phyloP scores from a whole-genome alignment of 2,329 filamentous ascomycete genomes.

The Ophiosphaerella narmari region DNA sequence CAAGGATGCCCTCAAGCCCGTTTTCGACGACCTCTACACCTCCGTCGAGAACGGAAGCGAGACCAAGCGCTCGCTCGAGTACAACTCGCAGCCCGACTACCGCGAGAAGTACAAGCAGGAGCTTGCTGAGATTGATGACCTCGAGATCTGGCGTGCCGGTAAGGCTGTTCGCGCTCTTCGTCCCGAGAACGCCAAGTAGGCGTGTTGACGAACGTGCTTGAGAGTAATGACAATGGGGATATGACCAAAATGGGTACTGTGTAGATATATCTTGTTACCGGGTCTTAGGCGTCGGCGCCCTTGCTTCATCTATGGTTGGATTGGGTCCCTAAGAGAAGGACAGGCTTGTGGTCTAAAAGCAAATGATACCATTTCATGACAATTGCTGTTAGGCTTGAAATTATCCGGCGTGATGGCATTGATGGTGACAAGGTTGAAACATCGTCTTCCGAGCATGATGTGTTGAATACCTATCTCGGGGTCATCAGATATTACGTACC shows the following conservation, averaged over 20 bases:
- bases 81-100: conserved; percentile 96
- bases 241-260: conserved; percentile 11
- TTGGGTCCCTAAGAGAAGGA: conserved; percentile 4
- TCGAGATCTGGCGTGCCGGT: conserved; percentile 99
- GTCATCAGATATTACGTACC: too few relatives aligned
- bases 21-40: conserved; percentile 97
- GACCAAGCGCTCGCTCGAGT: conserved; percentile 95
- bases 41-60: conserved; percentile 88
- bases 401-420: too few relatives aligned
- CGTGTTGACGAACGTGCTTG: conserved; percentile 2
- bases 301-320: conserved; percentile 6
- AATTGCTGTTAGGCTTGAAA: background rate
- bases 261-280: conserved; percentile 33
- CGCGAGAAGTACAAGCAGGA: conserved; percentile 96
- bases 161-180: conserved; percentile 78
- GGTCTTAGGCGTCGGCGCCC: conserved; percentile 23
- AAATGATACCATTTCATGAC: conserved; percentile 19
- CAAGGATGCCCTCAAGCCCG: conserved; percentile 98
- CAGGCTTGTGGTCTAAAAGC: conserved; percentile 13
- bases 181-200: conserved; percentile 46
- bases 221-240: background rate
- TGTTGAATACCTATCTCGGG: too few relatives aligned
- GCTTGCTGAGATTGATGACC: conserved; percentile 95
- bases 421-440: background rate
- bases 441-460: too few relatives aligned